Percentiles rank a stretch among this genome's conserved stretches.
These are phyloP conservation scores for Blastocystis sp. DNA, from an alignment of 352 stramenopile species.

Conservation along the genomic window DNA sequence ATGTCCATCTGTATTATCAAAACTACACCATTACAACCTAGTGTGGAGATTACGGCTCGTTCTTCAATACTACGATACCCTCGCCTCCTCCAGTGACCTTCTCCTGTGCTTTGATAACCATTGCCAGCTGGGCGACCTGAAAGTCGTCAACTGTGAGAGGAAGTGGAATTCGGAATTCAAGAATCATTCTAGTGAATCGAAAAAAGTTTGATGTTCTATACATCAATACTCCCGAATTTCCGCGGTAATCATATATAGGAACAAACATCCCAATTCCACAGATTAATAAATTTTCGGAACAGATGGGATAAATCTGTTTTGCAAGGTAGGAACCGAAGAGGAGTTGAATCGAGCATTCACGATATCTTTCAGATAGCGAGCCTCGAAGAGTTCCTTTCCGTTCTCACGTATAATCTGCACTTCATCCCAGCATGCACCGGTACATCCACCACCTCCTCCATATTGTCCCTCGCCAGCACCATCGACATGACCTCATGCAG, in stretches of 20 bases:
- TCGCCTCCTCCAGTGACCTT: constrained; percentile 59
- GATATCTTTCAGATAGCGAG: constrained; percentile 41
- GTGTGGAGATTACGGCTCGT: background rate
- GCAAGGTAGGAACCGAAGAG: background rate
- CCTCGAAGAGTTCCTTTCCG: constrained; percentile 33
- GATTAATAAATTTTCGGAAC: background rate
- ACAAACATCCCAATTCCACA: background rate
- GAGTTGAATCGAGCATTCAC: background rate
- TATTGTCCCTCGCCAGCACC: background rate
- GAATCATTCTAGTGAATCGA: constrained; percentile 23
- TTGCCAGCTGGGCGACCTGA: constrained; percentile 53
- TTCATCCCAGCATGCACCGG: background rate
- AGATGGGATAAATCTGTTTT: background rate
- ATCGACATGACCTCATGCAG: background rate
- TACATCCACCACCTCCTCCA: constrained; percentile 25
- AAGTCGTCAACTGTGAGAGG: constrained; percentile 50
- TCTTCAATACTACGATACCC: constrained; percentile 59
- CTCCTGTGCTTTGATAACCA: constrained; percentile 57
- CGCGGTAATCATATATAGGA: background rate
- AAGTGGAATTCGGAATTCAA: constrained; percentile 62
- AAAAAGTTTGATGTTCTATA: background rate
- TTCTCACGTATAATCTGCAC: constrained; percentile 31
- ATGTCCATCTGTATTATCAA: constrained; percentile 62
- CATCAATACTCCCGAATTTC: background rate
- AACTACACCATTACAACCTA: background rate